Conservation (phyloP, 2,329 filamentous ascomycete genomes). For the Alternaria angustiovoidea region DNA sequence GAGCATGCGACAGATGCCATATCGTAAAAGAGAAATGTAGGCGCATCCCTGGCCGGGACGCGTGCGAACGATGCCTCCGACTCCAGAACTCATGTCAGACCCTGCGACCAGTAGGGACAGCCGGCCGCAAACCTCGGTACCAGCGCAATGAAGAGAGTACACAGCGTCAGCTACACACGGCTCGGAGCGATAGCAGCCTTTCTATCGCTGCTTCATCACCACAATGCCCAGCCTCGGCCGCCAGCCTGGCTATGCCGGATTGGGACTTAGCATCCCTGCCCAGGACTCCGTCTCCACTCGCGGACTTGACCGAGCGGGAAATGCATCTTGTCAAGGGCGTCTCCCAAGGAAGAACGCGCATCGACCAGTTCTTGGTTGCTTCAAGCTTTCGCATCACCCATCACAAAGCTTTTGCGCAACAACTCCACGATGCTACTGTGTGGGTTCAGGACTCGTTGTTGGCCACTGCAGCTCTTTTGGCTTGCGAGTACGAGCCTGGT, state of each 20-base stretch:
- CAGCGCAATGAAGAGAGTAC: constrained; percentile 1
- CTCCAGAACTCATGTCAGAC: constrained; percentile 11
- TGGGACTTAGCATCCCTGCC: background rate
- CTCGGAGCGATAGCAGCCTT: constrained; percentile 3
- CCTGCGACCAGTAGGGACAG: constrained; percentile 10
- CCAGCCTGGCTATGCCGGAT: background rate
- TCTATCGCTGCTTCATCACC: background rate
- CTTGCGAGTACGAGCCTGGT: constrained; percentile 8
- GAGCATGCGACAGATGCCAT: constrained; percentile 18
- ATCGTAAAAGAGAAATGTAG: constrained; percentile 16
- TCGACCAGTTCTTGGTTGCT: constrained; percentile 12
- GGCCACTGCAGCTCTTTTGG: constrained; percentile 10
- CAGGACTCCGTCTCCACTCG: constrained; percentile 3
- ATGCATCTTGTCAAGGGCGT: constrained; percentile 9
- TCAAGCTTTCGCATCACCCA: constrained; percentile 11
- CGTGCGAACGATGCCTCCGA: constrained; percentile 18
- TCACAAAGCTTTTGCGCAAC: constrained; percentile 12
- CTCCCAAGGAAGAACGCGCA: constrained; percentile 7
- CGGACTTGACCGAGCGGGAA: constrained; percentile 9
- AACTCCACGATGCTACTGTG: constrained; percentile 5
- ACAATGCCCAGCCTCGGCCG: background rate
- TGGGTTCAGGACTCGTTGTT: constrained; percentile 11
- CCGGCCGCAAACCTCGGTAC: constrained; percentile 16
- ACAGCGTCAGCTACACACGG: background rate
- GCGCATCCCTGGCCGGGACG: constrained; percentile 6